phyloP scores from a whole-genome alignment of 163 green algal species.

The Prototheca cutis region DNA sequence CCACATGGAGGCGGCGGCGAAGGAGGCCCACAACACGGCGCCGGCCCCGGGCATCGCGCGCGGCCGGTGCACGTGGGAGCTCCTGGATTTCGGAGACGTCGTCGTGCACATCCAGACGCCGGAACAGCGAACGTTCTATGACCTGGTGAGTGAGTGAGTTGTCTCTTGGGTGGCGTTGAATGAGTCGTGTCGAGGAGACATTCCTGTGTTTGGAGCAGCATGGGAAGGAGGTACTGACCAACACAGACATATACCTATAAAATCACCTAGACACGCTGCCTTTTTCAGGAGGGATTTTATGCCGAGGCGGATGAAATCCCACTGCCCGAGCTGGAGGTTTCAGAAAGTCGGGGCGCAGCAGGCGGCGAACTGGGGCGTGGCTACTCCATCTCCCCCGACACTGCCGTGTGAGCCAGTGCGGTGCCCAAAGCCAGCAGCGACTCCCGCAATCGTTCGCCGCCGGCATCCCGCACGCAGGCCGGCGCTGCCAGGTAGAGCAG shows the following conservation, averaged over 20 bases:
- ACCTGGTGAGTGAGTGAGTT: constrained; percentile 9
- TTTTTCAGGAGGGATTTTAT: constrained; percentile 46
- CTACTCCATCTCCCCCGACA: no score
- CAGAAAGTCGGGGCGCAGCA: no score
- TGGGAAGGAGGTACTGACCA: background rate
- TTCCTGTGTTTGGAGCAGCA: background rate
- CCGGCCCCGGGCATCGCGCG: background rate
- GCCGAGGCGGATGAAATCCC: constrained; percentile 64
- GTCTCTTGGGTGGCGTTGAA: background rate
- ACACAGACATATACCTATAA: background rate
- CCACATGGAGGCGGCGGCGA: constrained; percentile 34
- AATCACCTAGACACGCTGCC: background rate
- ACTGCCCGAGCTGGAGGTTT: no score
- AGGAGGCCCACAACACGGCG: constrained; percentile 5
- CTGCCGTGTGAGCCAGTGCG: no score
- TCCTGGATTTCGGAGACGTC: constrained; percentile 54
- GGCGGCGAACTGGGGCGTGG: no score
- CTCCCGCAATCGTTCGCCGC: no score
- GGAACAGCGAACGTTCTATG: constrained; percentile 30
- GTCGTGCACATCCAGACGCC: constrained; percentile 58
- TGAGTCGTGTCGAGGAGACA: no score
- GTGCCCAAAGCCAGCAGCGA: no score
- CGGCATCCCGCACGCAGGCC: no score
- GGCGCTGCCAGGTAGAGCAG: no score
- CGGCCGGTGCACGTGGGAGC: constrained; percentile 36